phyloP scores from a whole-genome alignment of 75 land plant species.

The Chamaecyparis obtusa region DNA sequence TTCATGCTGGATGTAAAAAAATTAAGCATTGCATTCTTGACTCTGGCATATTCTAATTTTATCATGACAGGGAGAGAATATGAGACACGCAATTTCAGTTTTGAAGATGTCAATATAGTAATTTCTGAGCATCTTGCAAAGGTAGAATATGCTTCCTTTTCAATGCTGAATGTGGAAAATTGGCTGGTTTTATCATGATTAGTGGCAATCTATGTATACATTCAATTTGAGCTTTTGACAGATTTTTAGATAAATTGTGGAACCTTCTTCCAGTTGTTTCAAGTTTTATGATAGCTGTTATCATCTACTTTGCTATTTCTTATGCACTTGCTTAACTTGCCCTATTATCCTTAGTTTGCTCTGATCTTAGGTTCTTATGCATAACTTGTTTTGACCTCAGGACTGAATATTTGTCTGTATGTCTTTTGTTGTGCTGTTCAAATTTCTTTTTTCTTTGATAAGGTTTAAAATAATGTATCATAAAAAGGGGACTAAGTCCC shows the following conservation, averaged over 20 bases:
- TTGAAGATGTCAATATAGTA: constrained; percentile 85
- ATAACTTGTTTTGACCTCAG: background rate
- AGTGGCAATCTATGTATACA: background rate
- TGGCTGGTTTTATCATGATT: background rate
- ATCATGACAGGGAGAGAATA: constrained; percentile 79
- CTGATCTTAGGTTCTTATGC: background rate
- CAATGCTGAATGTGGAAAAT: background rate
- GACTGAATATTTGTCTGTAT: background rate
- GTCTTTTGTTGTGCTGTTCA: background rate
- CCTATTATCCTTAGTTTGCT: background rate
- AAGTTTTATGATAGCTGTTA: background rate
- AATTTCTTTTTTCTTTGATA: too few relatives aligned
- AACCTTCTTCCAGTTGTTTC: background rate
- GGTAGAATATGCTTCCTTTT: constrained; percentile 32
- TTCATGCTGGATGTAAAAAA: background rate
- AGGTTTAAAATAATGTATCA: too few relatives aligned
- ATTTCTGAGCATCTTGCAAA: constrained; percentile 79
- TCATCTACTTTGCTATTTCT: background rate
- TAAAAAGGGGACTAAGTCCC: too few relatives aligned
- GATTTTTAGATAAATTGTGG: background rate
- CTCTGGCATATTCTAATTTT: background rate
- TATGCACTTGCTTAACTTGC: background rate
- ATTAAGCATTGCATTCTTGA: background rate
- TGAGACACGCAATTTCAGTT: constrained; percentile 91
- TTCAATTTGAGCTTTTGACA: constrained; percentile 1